Evolutionary conservation across 2,329 filamentous ascomycete genomes (phyloP).

Genomic region (Macrophomina phaseolina): DNA sequence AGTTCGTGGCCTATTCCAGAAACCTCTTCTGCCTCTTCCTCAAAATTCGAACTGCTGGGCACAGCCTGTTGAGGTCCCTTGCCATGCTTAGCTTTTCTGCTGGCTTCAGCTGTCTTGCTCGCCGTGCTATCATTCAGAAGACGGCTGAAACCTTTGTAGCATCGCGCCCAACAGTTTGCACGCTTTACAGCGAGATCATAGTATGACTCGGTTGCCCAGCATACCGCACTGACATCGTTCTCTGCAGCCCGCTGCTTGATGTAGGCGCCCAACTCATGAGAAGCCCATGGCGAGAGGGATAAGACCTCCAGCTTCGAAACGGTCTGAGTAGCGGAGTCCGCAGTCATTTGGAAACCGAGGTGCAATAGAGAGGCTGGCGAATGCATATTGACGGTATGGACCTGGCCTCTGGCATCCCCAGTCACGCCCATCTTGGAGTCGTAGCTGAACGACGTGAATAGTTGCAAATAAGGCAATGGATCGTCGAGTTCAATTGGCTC

Average conservation of each 20-base stretch:
- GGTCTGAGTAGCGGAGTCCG: constrained; percentile 55
- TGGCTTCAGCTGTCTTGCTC: neutral
- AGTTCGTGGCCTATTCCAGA: constrained; percentile 28
- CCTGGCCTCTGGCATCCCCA: constrained; percentile 31
- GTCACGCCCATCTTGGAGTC: constrained; percentile 48
- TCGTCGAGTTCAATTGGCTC: constrained; percentile 67
- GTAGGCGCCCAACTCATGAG: constrained; percentile 63
- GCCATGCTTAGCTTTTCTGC: neutral
- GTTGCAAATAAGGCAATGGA: constrained; percentile 70
- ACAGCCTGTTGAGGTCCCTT: constrained; percentile 38
- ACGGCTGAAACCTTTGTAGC: constrained; percentile 56
- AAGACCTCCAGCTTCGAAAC: constrained; percentile 62
- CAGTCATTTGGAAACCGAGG: constrained; percentile 63
- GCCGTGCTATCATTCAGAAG: constrained; percentile 30
- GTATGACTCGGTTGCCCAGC: constrained; percentile 74
- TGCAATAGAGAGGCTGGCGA: constrained; percentile 62
- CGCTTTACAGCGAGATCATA: constrained; percentile 65
- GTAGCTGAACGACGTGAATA: constrained; percentile 72
- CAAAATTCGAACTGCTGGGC: neutral
- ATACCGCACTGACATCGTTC: constrained; percentile 64
- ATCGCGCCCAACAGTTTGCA: constrained; percentile 66
- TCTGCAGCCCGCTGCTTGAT: constrained; percentile 48
- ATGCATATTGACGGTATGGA: constrained; percentile 61
- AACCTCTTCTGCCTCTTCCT: constrained; percentile 37
- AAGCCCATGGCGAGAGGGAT: constrained; percentile 63